Base-by-base conservation (phyloP, 2,329 filamentous ascomycete genomes). In the Claviceps citrina region DNA sequence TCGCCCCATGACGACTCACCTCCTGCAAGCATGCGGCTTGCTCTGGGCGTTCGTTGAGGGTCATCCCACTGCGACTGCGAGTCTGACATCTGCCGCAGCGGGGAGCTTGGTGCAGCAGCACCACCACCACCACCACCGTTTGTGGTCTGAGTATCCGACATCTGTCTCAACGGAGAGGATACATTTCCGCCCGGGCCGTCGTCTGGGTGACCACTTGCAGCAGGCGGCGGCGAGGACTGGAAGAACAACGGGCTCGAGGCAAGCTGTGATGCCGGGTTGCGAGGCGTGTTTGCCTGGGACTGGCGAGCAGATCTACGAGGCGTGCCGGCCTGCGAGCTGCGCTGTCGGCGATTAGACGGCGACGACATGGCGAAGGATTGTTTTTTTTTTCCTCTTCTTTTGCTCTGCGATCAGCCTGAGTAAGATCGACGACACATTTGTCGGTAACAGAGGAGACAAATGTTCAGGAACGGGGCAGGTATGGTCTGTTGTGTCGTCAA, bases 221-320 rank as follows among this genome's bases (percentile, higher is more conserved):
- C 51, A 7, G 39, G 44, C 1, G 55, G 51, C 12, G 51, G 61
- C 6, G 67, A 65, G 2, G 68, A 75, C 51, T 71, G 75, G 60
- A 78, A 93, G 60, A 84, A 83, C 47, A 94, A 68, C 31, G 87
- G 87, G 43, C 86, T 93, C 4, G 85, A 91, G 5, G 75, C 73
- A 45, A 78, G 65, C 49, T 70, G 66, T 18, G 68, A 67, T 18
- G 60, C 49, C 26, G 64, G 62, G 38, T 66, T 65, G 45, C 70
- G 70, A 38, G 68, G 71, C 32, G 55, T 56, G 27, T 40, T 46
- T 28, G 52, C 48, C 41, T 58, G 49, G 13, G 58, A 52, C 39
- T 56, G 68, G 39, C 69, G 65, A 34, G 51, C 49, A 37, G 61
- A 60, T 38, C 58, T 58, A 43, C 62, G 61, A 36, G 63, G 63